Conservation (phyloP, 176 grass and related monocot species). For the Melocanna baccifera region DNA sequence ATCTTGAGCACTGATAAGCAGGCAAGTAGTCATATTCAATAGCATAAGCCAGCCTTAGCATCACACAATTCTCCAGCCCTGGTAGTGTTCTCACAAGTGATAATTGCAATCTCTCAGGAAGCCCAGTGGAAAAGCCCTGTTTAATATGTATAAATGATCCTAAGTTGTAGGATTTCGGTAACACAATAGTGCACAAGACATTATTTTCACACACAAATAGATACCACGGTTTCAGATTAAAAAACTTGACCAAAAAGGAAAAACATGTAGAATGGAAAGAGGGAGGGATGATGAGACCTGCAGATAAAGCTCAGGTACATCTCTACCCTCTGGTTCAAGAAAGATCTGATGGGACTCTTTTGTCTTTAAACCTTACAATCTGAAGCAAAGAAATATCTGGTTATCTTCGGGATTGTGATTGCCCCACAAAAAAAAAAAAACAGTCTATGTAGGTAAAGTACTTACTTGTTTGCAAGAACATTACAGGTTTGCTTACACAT, state of each 20-base stretch:
- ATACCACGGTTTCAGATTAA: slow-evolving; percentile 12
- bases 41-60: slow-evolving; percentile 93
- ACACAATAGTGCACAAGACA: slow-evolving; percentile 4
- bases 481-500: slow-evolving; percentile 1
- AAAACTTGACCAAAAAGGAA: slow-evolving; percentile 22
- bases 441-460: background rate
- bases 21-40: slow-evolving; percentile 97
- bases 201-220: slow-evolving; percentile 12
- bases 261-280: background rate
- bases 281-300: slow-evolving; percentile 49
- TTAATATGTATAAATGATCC: slow-evolving; percentile 22
- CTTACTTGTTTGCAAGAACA: background rate
- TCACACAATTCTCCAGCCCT: slow-evolving; percentile 90
- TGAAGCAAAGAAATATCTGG: slow-evolving; percentile 41
- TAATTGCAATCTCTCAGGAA: slow-evolving; percentile 88
- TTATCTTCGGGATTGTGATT: background rate
- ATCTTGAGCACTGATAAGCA: slow-evolving; percentile 93
- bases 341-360: slow-evolving; percentile 97
- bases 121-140: slow-evolving; percentile 93
- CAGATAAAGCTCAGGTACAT: slow-evolving; percentile 92
- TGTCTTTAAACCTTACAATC: slow-evolving; percentile 97
- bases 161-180: background rate
- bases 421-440: background rate
- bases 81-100: slow-evolving; percentile 84
- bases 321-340: slow-evolving; percentile 97